Evolutionary conservation across 768 basidiomycete species (phyloP), one percentile per base, ranked within the genome.

Genomic region (Suillus subluteus): DNA sequence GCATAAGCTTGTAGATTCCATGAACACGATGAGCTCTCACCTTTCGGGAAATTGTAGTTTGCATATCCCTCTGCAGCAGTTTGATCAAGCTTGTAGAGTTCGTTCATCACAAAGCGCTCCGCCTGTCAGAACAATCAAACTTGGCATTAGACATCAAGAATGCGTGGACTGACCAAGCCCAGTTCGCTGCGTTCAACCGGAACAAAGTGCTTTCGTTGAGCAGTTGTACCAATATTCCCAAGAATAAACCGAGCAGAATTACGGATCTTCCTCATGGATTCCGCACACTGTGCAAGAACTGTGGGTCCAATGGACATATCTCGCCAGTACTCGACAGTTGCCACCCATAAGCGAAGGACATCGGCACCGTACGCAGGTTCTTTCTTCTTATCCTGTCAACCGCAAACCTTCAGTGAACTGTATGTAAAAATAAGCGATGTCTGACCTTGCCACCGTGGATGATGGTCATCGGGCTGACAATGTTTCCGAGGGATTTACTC

Each of bases 401-500:
- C 21, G 30, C 40, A 52, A 52, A 59, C 37, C 9, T 65, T 68
- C 56, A 70, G 44, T 50, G 56, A 15, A 52, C 18, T n/a, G 8
- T 12, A 46, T 32, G 56, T 21, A 9, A 63, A 11, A 35, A 62
- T 6, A 18, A 59, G 50, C 15, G 15, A 69, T 40, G 40, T 78
- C 84, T 15, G 69, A 96, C 95, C 79, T 85, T 78, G 23, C 90
- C 91, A 26, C 95, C 97, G 65, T 88, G 75, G 35, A 98, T 87
- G 65, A 99, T 82, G 0, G 86, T 87, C 81, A 92, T 80, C 0
- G 97, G 97, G 71, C 90, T 94, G 59, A 96, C 77, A 32, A 98
- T 89, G 72, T 99, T 99, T 0, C 97, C 97, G 11, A 93, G 76
- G 1, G 93, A 95, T 81, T 99, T 99, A 86, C 96, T 98, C 97